Base-by-base conservation (phyloP, 139 green algal species). In the Chlorella sp. region DNA sequence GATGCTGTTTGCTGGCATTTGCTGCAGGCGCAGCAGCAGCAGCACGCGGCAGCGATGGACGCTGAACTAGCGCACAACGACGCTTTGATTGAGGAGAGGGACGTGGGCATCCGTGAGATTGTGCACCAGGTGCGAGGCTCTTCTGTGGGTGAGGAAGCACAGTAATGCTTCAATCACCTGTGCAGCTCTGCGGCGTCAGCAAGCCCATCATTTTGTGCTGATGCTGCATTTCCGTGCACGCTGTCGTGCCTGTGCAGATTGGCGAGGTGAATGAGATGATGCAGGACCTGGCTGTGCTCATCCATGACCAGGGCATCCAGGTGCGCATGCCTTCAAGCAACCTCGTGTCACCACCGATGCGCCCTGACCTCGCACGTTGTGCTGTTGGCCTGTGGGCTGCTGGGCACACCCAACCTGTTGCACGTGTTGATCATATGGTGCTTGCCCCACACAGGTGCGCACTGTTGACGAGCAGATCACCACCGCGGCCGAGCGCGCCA, bases 251-350 rank as follows among this genome's bases (percentile, higher is more conserved):
- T 55, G 62, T 68, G 35, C 72, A 86, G 35, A 87, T 87, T 23
- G 81, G 64, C 14, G 81, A 88, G 70, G 73, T 91, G 27, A 88
- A 91, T 60, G 83, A 91, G 80, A 91, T 91, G 86, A 89, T 88
- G 74, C 83, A 94, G 77, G 92, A 97, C 79, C 79, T 97, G 61
- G 92, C 92, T 10, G 87, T 93, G 65, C 76, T 97, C 62, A 90
- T 97, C 30, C 79, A 92, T 55, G 91, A 97, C 73, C 92, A 97
- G 75, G 92, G 92, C 1, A 72, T 72, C 27, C 69, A 65, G 66
- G 67, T 80, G 78, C 42, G 89, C n/a, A n/a, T n/a, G n/a, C n/a
- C n/a, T n/a, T n/a, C n/a, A n/a, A n/a, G n/a, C n/a, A n/a, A n/a
- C n/a, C n/a, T n/a, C n/a, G n/a, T n/a, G n/a, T n/a, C n/a, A n/a